A percentile compares a stretch with the other conserved stretches of the same genome.
These are phyloP conservation scores for Escallonia herrerae DNA, from an alignment of 129 eudicot species.

Conservation along the genomic window DNA sequence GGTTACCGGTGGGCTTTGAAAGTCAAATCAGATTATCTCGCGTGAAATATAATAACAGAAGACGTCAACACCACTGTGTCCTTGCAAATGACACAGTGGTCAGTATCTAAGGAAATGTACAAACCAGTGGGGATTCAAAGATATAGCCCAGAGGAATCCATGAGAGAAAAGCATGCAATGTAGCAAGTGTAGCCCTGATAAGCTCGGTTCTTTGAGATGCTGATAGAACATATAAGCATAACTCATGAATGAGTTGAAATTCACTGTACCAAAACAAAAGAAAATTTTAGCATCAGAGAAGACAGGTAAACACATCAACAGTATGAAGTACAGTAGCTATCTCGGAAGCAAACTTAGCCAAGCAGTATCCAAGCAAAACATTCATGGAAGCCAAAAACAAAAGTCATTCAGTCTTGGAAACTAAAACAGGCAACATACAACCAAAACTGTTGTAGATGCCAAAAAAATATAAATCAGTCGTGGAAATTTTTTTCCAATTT, in stretches of 20 bases:
- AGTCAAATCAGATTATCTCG: too few species aligned
- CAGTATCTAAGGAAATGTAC: constrained; percentile 15
- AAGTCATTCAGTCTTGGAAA: too few species aligned
- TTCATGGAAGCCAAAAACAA: neutral
- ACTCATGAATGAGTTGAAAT: constrained; percentile 95
- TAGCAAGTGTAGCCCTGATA: constrained; percentile 88
- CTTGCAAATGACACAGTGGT: neutral
- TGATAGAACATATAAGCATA: constrained; percentile 91
- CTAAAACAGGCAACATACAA: too few species aligned
- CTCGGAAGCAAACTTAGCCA: neutral
- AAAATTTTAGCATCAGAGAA: neutral
- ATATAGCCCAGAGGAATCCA: constrained; percentile 99
- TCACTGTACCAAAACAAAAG: constrained; percentile 53
- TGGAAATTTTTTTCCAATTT: too few species aligned
- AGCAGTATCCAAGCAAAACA: neutral
- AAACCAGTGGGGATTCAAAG: constrained; percentile 93
- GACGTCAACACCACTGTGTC: neutral
- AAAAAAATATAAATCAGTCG: too few species aligned
- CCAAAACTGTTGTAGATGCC: too few species aligned
- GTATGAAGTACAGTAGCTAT: neutral
- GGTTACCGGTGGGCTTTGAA: neutral
- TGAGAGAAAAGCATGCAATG: constrained; percentile 97
- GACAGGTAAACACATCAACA: neutral
- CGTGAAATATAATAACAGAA: neutral
- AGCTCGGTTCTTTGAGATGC: constrained; percentile 97